A percentile compares a stretch with the other conserved stretches of the same genome.
These are phyloP conservation scores for Naumovozyma dairenensis DNA, from an alignment of 805 yeast species.

Conservation along the genomic window DNA sequence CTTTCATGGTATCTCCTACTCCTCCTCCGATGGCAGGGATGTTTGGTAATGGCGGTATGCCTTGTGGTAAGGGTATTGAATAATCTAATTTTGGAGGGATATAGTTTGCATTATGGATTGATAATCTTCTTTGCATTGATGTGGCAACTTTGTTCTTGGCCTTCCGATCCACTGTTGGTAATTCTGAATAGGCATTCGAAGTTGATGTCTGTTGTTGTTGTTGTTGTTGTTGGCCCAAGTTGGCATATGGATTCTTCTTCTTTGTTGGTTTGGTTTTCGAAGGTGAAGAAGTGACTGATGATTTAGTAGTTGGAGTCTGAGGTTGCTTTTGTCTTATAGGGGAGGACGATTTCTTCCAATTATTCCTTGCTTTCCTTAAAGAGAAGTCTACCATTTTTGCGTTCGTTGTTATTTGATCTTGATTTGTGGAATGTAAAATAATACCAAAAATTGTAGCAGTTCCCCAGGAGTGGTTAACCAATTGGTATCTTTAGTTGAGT, in stretches of 20 bases:
- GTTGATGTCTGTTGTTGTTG: constrained; percentile 6
- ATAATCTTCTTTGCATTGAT: constrained; percentile 37
- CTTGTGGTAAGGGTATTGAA: constrained; percentile 24
- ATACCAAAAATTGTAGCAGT: too few species aligned
- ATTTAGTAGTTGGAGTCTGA: constrained; percentile 8
- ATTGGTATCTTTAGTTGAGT: too few species aligned
- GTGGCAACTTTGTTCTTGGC: constrained; percentile 33
- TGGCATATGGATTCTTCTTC: constrained; percentile 5
- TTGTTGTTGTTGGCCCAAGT: too few species aligned
- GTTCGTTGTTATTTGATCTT: not conserved
- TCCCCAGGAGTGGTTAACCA: too few species aligned
- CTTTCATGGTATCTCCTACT: too few species aligned
- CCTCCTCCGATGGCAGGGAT: not conserved
- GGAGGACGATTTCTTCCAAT: constrained; percentile 17
- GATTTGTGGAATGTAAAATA: too few species aligned
- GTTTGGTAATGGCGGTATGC: too few species aligned
- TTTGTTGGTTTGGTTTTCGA: not conserved
- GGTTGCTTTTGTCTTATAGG: constrained; percentile 10
- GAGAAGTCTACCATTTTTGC: constrained; percentile 28
- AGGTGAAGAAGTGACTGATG: not conserved
- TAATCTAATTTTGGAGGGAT: constrained; percentile 25
- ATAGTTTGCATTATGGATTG: constrained; percentile 30
- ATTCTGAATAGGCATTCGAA: constrained; percentile 5
- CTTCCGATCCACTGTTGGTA: constrained; percentile 29
- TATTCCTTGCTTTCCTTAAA: constrained; percentile 25